A percentile compares a stretch with the other conserved stretches of the same genome.
phyloP scores from a whole-genome alignment of 2,329 filamentous ascomycete species.

The Parastagonospora nodorum region DNA sequence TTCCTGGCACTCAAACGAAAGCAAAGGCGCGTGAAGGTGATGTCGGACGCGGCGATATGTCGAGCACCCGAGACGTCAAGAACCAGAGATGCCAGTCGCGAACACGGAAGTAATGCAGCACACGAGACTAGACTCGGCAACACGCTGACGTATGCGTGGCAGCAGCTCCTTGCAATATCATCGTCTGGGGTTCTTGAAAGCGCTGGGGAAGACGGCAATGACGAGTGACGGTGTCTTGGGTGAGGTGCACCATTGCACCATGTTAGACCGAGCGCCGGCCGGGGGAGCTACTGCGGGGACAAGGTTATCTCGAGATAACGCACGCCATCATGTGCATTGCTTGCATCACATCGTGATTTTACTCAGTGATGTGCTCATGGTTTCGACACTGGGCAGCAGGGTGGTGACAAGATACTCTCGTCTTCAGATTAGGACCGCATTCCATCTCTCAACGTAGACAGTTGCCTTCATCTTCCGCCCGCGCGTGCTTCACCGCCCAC shows the following conservation, averaged over 20 bases:
- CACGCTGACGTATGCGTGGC: slow-evolving; percentile 18
- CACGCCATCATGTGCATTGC: slow-evolving; percentile 4
- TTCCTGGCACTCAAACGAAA: slow-evolving; percentile 8
- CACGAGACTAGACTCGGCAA: slow-evolving; percentile 34
- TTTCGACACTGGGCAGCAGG: no score
- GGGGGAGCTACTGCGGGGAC: slow-evolving; percentile 19
- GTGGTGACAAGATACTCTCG: no score
- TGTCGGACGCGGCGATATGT: neutral
- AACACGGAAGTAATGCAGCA: slow-evolving; percentile 3
- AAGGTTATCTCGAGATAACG: slow-evolving; percentile 12
- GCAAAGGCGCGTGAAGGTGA: slow-evolving; percentile 1
- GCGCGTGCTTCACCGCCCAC: no score
- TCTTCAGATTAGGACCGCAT: no score
- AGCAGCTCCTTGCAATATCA: slow-evolving; percentile 17
- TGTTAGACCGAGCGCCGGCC: slow-evolving; percentile 2
- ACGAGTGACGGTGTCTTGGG: slow-evolving; percentile 1
- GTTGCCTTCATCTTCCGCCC: no score
- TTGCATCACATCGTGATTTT: no score
- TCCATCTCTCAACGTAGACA: no score
- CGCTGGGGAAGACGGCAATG: slow-evolving; percentile 7
- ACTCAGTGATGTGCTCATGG: no score
- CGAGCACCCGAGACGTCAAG: no score
- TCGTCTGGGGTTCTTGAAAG: slow-evolving; percentile 20
- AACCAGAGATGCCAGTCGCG: no score
- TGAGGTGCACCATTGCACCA: no score